Evolutionary conservation across 2,329 filamentous ascomycete species (phyloP).

Genomic region (Dryadomyces quercivorus): DNA sequence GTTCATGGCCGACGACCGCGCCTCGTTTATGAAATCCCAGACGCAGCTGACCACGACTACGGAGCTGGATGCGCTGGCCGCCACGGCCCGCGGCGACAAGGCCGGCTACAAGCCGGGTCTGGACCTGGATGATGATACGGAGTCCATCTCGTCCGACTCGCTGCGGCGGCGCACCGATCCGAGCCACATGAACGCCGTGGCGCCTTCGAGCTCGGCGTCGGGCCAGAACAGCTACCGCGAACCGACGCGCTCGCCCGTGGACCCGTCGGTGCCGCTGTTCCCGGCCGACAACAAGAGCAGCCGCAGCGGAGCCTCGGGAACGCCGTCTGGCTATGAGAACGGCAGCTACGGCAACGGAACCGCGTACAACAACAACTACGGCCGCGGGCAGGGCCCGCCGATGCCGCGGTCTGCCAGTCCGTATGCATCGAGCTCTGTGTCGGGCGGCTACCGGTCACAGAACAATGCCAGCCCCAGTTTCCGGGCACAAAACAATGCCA

Average conservation of each 20-base stretch:
- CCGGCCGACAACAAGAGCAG: conserved; percentile 24
- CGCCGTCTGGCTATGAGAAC: conserved; percentile 7
- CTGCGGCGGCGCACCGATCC: conserved; percentile 28
- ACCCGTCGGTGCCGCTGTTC: conserved; percentile 39
- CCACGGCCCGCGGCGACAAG: conserved; percentile 69
- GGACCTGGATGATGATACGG: conserved; percentile 61
- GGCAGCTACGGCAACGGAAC: conserved; percentile 2
- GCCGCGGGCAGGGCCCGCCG: background rate
- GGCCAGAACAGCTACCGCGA: conserved; percentile 13
- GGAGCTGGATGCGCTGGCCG: conserved; percentile 71
- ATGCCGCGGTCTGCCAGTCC: conserved; percentile 15
- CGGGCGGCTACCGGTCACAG: conserved; percentile 12
- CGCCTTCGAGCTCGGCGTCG: conserved; percentile 11
- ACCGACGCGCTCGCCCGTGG: conserved; percentile 30
- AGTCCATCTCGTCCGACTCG: conserved; percentile 52
- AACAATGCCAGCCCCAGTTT: conserved; percentile 25
- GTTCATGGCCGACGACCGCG: conserved; percentile 79
- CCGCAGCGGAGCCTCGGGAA: conserved; percentile 18
- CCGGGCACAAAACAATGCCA: conserved; percentile 16
- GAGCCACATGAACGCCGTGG: conserved; percentile 11
- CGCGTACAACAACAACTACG: conserved; percentile 8
- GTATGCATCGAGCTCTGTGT: background rate
- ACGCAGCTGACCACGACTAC: conserved; percentile 57
- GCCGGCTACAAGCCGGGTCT: conserved; percentile 43
- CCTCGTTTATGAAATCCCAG: conserved; percentile 84